Evolutionary conservation across 805 yeast genomes (phyloP).

Genomic region (Kuraishia floccosa): DNA sequence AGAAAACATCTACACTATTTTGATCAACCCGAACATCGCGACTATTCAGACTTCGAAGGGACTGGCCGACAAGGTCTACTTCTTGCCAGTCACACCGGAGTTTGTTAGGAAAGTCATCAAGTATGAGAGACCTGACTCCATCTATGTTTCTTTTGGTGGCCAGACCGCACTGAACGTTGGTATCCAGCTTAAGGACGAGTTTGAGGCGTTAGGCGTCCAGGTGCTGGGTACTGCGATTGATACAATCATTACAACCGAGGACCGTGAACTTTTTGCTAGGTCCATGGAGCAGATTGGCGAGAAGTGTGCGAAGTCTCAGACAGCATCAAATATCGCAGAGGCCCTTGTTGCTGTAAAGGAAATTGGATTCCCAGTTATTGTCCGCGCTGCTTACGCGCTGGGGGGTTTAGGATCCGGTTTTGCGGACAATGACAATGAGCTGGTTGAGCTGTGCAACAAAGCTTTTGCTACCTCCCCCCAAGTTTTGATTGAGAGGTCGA

Average conservation of each 20-base stretch:
- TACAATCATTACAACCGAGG: constrained; percentile 95
- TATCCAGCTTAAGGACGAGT: constrained; percentile 90
- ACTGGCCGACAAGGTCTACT: constrained; percentile 94
- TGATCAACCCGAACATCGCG: constrained; percentile 96
- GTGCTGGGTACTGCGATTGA: constrained; percentile 96
- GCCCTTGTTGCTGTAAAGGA: constrained; percentile 76
- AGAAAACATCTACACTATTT: constrained; percentile 92
- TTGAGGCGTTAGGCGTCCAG: constrained; percentile 81
- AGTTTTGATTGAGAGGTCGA: constrained; percentile 86
- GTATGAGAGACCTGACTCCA: constrained; percentile 95
- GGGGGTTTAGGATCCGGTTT: constrained; percentile 99
- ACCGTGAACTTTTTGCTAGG: constrained; percentile 88
- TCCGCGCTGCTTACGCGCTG: constrained; percentile 93
- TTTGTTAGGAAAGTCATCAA: constrained; percentile 92
- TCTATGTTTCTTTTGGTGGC: constrained; percentile 96
- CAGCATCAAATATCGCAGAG: constrained; percentile 72
- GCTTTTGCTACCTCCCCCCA: constrained; percentile 96
- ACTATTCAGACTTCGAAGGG: constrained; percentile 98
- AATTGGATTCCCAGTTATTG: constrained; percentile 91
- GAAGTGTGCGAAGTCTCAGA: constrained; percentile 89
- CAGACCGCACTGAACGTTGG: constrained; percentile 97
- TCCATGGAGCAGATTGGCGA: constrained; percentile 94
- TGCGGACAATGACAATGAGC: constrained; percentile 79
- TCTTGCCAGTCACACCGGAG: constrained; percentile 95
- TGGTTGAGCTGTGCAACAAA: constrained; percentile 72